phyloP scores from a whole-genome alignment of 495 filamentous ascomycete species.

The Lepidopterella palustris region DNA sequence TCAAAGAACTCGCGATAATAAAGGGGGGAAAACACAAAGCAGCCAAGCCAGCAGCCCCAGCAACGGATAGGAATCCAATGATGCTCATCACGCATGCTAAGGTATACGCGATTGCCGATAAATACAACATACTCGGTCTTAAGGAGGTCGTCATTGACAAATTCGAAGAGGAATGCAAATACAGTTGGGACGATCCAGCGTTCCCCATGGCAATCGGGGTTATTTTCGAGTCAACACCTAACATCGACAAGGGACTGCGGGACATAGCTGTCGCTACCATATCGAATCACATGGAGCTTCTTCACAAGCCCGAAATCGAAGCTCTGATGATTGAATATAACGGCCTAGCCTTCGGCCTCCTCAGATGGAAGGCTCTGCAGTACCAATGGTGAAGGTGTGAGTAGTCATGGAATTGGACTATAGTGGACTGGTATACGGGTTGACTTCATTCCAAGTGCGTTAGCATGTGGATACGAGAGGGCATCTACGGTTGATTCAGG shows the following conservation, averaged over 20 bases:
- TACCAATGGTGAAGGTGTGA: too few relatives aligned
- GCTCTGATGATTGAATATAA: constrained; percentile 4
- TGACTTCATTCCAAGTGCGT: too few relatives aligned
- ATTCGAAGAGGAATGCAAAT: not conserved
- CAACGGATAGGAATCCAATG: not conserved
- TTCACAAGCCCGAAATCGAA: constrained; percentile 13
- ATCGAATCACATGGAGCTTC: constrained; percentile 4
- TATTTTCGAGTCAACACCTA: constrained; percentile 7
- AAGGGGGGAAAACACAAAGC: not conserved
- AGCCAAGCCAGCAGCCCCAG: not conserved
- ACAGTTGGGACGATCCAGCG: constrained; percentile 5
- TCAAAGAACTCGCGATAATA: not conserved
- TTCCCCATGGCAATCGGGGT: constrained; percentile 7
- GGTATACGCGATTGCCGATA: constrained; percentile 10
- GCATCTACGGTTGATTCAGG: too few relatives aligned
- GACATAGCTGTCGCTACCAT: constrained; percentile 11
- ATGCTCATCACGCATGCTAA: not conserved
- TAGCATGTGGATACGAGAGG: too few relatives aligned
- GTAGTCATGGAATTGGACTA: too few relatives aligned
- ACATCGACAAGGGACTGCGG: constrained; percentile 8
- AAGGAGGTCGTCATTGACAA: constrained; percentile 9
- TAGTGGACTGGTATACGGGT: too few relatives aligned
- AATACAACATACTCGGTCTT: constrained; percentile 15
- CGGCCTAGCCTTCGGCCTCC: not conserved
- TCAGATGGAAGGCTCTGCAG: not conserved